These are phyloP conservation scores for Kalanchoe fedtschenkoi DNA, from an alignment of 164 flowering plant species.

Conservation along the genomic window DNA sequence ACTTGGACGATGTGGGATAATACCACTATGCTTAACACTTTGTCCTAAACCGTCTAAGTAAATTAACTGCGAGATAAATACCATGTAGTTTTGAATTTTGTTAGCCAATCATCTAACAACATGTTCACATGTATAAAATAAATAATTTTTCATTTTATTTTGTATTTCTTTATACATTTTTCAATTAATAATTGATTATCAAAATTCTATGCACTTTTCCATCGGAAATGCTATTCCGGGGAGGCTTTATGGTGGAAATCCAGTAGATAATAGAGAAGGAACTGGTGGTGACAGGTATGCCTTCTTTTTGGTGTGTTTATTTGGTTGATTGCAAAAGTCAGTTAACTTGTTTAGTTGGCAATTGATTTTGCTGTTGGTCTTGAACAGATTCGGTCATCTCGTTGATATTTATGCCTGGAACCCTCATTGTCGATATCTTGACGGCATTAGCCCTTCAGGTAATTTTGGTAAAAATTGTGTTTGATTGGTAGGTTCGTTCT, in stretches of 20 bases:
- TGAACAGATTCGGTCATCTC: slow-evolving; percentile 75
- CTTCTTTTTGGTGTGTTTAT: neutral
- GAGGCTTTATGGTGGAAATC: slow-evolving; percentile 53
- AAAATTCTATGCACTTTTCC: slow-evolving; percentile 56
- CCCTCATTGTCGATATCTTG: slow-evolving; percentile 84
- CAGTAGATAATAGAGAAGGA: slow-evolving; percentile 35
- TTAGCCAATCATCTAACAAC: no score
- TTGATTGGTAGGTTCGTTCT: neutral
- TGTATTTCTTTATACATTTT: no score
- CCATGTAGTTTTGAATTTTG: no score
- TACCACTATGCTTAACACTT: no score
- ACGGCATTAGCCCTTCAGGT: slow-evolving; percentile 90
- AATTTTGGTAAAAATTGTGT: slow-evolving; percentile 7
- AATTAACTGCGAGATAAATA: no score
- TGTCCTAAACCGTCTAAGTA: no score
- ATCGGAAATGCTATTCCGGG: slow-evolving; percentile 61
- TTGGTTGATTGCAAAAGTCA: neutral
- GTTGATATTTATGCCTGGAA: slow-evolving; percentile 88
- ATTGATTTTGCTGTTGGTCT: neutral
- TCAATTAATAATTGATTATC: no score
- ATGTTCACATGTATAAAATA: no score
- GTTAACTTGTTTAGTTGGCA: neutral
- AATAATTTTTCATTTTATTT: no score
- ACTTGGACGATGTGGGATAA: no score
- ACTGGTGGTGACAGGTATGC: slow-evolving; percentile 71